These are phyloP conservation scores for Arthrobotrys entomopaga DNA, from an alignment of 2,329 filamentous ascomycete genomes.

Conservation along the genomic window DNA sequence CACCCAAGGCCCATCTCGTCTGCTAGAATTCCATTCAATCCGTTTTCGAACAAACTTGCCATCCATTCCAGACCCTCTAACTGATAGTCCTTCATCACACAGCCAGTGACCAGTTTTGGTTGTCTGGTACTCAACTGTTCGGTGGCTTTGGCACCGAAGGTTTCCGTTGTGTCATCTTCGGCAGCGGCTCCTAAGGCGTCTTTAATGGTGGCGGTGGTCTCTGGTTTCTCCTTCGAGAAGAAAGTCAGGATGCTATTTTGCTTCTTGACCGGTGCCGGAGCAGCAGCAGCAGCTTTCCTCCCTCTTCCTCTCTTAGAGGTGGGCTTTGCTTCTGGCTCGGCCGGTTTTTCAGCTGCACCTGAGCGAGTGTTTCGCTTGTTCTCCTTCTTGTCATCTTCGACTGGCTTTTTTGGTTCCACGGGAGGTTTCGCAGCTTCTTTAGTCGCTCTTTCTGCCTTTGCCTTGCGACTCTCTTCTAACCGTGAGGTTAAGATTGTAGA, in stretches of 20 bases:
- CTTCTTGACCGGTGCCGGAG: conserved; percentile 55
- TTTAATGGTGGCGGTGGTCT: conserved; percentile 67
- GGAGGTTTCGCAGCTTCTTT: conserved; percentile 25
- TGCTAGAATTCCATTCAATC: conserved; percentile 87
- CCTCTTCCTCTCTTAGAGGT: conserved; percentile 58
- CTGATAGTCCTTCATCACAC: conserved; percentile 93
- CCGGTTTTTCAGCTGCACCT: conserved; percentile 34
- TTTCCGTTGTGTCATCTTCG: conserved; percentile 62
- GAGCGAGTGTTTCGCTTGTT: conserved; percentile 52
- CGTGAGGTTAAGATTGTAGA: conserved; percentile 60
- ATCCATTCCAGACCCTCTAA: conserved; percentile 96
- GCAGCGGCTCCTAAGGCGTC: conserved; percentile 71
- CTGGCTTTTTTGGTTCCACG: conserved; percentile 44
- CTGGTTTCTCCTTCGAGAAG: conserved; percentile 70
- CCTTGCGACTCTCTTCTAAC: conserved; percentile 55
- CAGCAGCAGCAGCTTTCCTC: conserved; percentile 52
- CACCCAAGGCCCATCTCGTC: conserved; percentile 89
- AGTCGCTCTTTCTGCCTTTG: conserved; percentile 51
- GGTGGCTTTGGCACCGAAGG: conserved; percentile 68
- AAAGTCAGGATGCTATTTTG: conserved; percentile 68
- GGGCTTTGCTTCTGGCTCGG: conserved; percentile 27
- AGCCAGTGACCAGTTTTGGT: conserved; percentile 83
- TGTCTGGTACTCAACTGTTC: conserved; percentile 78
- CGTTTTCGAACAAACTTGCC: conserved; percentile 82
- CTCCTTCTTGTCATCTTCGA: conserved; percentile 41